Conservation (phyloP, 2,329 filamentous ascomycete genomes). For the Penicillium vulpinum region DNA sequence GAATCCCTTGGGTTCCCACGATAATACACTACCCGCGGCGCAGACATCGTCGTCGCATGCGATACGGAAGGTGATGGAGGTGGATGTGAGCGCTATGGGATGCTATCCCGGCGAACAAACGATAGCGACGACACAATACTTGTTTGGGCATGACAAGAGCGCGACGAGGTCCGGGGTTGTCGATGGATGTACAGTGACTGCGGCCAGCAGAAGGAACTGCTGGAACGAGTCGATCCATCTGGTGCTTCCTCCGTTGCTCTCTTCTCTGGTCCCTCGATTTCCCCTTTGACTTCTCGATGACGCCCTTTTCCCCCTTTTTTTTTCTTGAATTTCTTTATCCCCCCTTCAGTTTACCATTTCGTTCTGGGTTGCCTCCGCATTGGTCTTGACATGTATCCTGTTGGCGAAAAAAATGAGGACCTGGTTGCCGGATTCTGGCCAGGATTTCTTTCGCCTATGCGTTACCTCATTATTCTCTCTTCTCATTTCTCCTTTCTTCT, state of each 20-base stretch:
- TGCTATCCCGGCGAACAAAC: slow-evolving; percentile 23
- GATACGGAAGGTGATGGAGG: slow-evolving; percentile 26
- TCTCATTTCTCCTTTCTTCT: slow-evolving; percentile 10
- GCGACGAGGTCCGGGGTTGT: slow-evolving; percentile 10
- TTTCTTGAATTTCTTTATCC: slow-evolving; percentile 34
- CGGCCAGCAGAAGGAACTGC: not conserved
- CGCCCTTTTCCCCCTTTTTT: slow-evolving; percentile 29
- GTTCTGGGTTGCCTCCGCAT: slow-evolving; percentile 38
- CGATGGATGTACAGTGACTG: slow-evolving; percentile 16
- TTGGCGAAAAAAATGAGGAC: slow-evolving; percentile 17
- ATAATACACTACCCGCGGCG: slow-evolving; percentile 32
- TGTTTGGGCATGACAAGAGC: slow-evolving; percentile 24
- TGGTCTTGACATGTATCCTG: slow-evolving; percentile 28
- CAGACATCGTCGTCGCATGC: slow-evolving; percentile 25
- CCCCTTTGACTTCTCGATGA: slow-evolving; percentile 21
- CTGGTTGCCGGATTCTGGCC: slow-evolving; percentile 22
- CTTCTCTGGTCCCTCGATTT: slow-evolving; percentile 13
- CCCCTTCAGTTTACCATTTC: slow-evolving; percentile 26
- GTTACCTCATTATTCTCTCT: slow-evolving; percentile 19
- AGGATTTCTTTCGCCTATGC: slow-evolving; percentile 20
- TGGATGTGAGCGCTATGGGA: slow-evolving; percentile 20
- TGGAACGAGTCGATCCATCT: slow-evolving; percentile 5
- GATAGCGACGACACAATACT: slow-evolving; percentile 29
- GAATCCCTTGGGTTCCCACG: slow-evolving; percentile 26
- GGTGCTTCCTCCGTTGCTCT: slow-evolving; percentile 8